Base-by-base conservation (phyloP, 768 basidiomycete species). In the Bullera alba region DNA sequence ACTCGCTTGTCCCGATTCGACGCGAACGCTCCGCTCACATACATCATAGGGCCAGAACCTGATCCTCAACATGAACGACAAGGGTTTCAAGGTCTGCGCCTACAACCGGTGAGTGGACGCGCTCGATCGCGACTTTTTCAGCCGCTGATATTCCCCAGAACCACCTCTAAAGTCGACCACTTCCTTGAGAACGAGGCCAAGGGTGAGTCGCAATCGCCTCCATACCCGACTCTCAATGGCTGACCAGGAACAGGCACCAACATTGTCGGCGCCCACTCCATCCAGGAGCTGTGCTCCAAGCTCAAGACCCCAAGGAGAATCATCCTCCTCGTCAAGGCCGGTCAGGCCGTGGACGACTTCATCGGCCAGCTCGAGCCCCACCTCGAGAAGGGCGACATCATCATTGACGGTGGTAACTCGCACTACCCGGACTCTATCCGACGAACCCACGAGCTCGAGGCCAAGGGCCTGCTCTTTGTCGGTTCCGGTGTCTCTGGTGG, bases 381-480 rank as follows among this genome's bases (percentile, higher is more conserved):
- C 73, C 85, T 99, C 61, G 92, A 96, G 73, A 74, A 82, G 69
- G 95, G 95, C 63, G 95, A 99, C 76, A 97, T 99, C 78, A 81
- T 99, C 79, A 96, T 99, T 63, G 95, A 99, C 74, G 95, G 95
- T 66, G 95, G 95, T 67, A 99, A 99, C 78, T 96, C 93, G 38
- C 91, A 97, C 76, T 99, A 87, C 78, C 95, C 95, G 54, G 95
- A 99, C 74, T 87, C 89, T 29, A 92, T 92, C 76, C 91, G 95
- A 66, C 88, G 95, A 68, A 79, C 84, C 66, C 76, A 87, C 72
- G 90, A 93, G 70, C 84, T 97, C 66, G 93, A 97, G 76, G 69
- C 81, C 52, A 93, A 97, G 78, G 92, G 92, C 46, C 78, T 96
- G 66, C 81, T 96, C 63, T 99, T 95, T 65, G 93, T 99, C 63